A percentile compares a stretch with the other conserved stretches of the same genome.
Conservation (phyloP, 176 grass and related monocot species). For the Eleusine coracana region DNA sequence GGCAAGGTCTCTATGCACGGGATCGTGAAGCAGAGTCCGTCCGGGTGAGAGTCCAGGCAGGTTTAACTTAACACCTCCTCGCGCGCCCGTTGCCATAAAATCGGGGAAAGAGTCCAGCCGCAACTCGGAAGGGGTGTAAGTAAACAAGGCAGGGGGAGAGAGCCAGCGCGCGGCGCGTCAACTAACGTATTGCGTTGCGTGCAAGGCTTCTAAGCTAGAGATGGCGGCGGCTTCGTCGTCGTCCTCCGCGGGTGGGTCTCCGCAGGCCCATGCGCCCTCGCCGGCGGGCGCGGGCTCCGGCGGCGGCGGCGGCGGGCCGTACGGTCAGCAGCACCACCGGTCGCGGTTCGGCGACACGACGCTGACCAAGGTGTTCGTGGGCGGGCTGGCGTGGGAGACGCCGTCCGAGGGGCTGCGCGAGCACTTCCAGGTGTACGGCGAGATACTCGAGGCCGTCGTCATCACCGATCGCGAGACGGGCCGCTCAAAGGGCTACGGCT, state of each 20-base stretch:
- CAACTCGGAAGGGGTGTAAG: too few relatives aligned
- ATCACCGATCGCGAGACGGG: conserved; percentile 83
- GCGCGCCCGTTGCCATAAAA: background rate
- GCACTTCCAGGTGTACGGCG: conserved; percentile 79
- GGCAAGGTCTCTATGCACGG: background rate
- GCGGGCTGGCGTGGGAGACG: conserved; percentile 95
- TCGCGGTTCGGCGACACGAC: conserved; percentile 94
- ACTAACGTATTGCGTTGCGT: background rate
- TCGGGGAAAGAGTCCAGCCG: background rate
- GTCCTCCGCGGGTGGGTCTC: conserved; percentile 28
- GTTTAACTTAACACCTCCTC: background rate
- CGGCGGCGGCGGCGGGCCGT: background rate
- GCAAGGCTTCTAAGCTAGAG: background rate
- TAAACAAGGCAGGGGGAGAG: background rate
- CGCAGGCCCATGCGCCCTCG: conserved; percentile 20
- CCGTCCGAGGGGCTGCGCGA: conserved; percentile 66
- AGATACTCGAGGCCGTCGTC: conserved; percentile 96
- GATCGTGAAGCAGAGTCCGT: background rate
- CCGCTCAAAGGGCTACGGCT: conserved; percentile 95
- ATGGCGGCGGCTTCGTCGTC: conserved; percentile 42
- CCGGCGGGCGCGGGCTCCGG: background rate
- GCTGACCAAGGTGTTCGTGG: conserved; percentile 94
- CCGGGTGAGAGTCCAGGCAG: background rate
- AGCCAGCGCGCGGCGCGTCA: background rate
- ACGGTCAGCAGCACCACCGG: conserved; percentile 34